Conservation (phyloP, 2,329 filamentous ascomycete species). For the Curvularia spicifera region DNA sequence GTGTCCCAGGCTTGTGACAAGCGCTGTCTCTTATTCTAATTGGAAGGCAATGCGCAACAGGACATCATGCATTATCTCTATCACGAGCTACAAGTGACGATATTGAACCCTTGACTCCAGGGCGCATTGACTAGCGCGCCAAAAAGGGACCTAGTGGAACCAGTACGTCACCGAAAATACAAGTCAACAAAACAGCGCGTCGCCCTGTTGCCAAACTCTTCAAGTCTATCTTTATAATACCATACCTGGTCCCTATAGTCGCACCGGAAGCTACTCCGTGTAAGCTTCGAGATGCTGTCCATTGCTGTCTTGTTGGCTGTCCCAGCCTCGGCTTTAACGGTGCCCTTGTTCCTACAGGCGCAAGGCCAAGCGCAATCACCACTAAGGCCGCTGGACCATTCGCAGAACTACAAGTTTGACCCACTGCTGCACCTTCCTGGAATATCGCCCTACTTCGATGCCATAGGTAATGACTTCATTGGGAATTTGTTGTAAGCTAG, state of each 20-base stretch:
- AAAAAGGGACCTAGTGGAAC: not conserved
- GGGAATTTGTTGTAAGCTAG: not conserved
- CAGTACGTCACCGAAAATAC: slow-evolving; percentile 14
- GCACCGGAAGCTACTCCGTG: not conserved
- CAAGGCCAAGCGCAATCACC: slow-evolving; percentile 14
- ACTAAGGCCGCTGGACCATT: slow-evolving; percentile 35
- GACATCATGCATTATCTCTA: too few relatives aligned
- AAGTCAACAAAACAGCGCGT: slow-evolving; percentile 16
- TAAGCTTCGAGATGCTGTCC: slow-evolving; percentile 17
- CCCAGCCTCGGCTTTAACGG: slow-evolving; percentile 30
- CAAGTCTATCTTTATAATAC: not conserved
- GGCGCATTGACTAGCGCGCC: slow-evolving; percentile 13
- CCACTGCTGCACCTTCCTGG: slow-evolving; percentile 58
- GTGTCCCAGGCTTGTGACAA: not conserved
- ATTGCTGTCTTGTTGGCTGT: slow-evolving; percentile 27
- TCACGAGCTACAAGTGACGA: slow-evolving; percentile 2
- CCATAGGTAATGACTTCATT: slow-evolving; percentile 38
- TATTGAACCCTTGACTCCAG: slow-evolving; percentile 4
- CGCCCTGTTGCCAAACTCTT: not conserved
- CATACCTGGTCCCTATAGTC: slow-evolving; percentile 1
- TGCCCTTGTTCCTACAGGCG: slow-evolving; percentile 16
- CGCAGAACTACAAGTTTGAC: slow-evolving; percentile 53
- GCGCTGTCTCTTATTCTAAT: not conserved
- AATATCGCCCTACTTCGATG: slow-evolving; percentile 59
- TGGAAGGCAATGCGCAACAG: too few relatives aligned